Conservation (phyloP, 2,329 filamentous ascomycete genomes). For the Penicillium hordei region DNA sequence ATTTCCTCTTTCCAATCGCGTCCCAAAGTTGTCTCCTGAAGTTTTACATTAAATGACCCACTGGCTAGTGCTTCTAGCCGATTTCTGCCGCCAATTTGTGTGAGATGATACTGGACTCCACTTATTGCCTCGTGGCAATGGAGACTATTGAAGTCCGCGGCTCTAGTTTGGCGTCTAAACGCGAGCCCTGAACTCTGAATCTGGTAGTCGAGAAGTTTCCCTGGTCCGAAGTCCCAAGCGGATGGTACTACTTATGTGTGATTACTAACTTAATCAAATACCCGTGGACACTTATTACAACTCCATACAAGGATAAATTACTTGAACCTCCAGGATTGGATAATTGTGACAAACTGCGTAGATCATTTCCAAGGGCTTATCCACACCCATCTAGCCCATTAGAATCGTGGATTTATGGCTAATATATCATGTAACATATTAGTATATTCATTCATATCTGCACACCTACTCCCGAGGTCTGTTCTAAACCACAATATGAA, state of each 20-base stretch:
- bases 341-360: neutral
- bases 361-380: neutral
- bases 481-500: neutral
- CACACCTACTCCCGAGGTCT: too few species aligned
- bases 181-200: neutral
- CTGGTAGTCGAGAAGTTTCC: neutral
- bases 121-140: constrained; percentile 11
- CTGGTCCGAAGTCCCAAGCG: neutral
- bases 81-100: constrained; percentile 17
- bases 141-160: constrained; percentile 10
- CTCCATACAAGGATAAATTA: neutral
- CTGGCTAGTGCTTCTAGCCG: constrained; percentile 31
- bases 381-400: neutral
- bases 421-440: neutral
- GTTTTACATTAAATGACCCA: constrained; percentile 23
- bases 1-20: neutral
- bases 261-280: neutral
- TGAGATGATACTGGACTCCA: constrained; percentile 3
- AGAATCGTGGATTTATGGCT: neutral
- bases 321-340: neutral
- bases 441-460: neutral
- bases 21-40: constrained; percentile 21
- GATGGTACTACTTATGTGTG: neutral
- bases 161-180: neutral
- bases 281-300: too few species aligned